Base-by-base conservation (phyloP, 805 yeast genomes). In the Myxozyma mucilagina region DNA sequence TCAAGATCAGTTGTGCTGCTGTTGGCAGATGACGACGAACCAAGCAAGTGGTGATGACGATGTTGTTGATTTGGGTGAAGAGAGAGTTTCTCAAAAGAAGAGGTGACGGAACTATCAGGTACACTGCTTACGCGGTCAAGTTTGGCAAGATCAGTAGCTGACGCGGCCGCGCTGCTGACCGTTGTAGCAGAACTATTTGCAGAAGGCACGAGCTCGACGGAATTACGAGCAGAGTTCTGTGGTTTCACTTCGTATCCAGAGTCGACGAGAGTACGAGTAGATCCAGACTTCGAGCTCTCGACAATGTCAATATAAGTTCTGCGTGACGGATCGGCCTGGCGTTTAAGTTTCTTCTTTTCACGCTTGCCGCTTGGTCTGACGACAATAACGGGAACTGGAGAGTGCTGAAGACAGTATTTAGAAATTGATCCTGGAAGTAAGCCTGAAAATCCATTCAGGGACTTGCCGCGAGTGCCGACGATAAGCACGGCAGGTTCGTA, bases 361-460 rank as follows among this genome's bases (percentile, higher is more conserved):
- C 75, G 71, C 51, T 72, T 75, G 36, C 73, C 73, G 34, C 68
- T 65, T 10, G 81, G 81, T 38, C 77, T 75, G 35, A 80, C 79
- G 3, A 80, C 79, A 42, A 79, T 71, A 1, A 79, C 81, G 0
- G 84, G 84, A 6, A 81, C 73, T 1, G 75, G 75, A 7, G 81
- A 77, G 56, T 75, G 77, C 60, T 79, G 80, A n/a, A 81, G 67
- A 65, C 80, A 80, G 62, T 78, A 77, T 61, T 80, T 80, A 3
- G 82, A 79, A 69, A 81, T 72, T 1, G 82, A 76, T 41, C 80
- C 79, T 0, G 82, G 79, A 50, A 79, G 63, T 3, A 78, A 71
- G 9, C 76, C 77, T 47, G 71, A 77, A 56, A 80, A 73, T 0
- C 80, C 79, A 16, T 78, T 74, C 53, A 74, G 71, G 2, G 72